Base-by-base conservation (phyloP, 2,329 filamentous ascomycete species). In the Akanthomyces uredinophilus region DNA sequence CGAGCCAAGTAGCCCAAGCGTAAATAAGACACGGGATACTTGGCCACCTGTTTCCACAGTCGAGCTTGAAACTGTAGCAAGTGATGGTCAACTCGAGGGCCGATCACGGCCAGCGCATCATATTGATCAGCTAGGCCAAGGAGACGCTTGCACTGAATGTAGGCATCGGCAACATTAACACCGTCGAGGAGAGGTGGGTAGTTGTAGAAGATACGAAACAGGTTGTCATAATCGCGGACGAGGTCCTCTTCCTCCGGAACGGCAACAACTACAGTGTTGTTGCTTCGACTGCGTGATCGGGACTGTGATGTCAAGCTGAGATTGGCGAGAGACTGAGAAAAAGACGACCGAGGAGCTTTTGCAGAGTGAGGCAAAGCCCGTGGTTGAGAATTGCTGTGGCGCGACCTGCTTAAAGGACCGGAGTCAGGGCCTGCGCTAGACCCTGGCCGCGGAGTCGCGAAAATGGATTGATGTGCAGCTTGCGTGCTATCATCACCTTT, bases 161-260 rank as follows among this genome's bases (percentile, higher is more conserved):
- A 97, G 27, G 93, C 92, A 64, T 92, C 89, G 60, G 92, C 92
- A 66, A 98, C 96, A 73, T 95, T 96, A 73, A 95, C 83, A 29
- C 85, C 84, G 75, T 96, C 93, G 37, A 98, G 83, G 0, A 86
- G 72, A 0, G 94, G 94, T 0, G 92, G 80, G 73, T 96, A 91
- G 74, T 97, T 96, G 81, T 98, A 98, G 79, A 97, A 96, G 65
- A 95, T 89, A 69, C 93, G 90, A 73, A 98, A 96, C 24, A 98
- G 83, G 73, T 97, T 97, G 73, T 96, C 92, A 75, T 98, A 97
- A 77, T 97, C 91, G 68, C 91, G 90, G 52, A 97, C 82, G 24
- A 92, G 83, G 66, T 96, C 91, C 69, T 91, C 80, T 60, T 91
- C 85, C 52, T 85, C 81, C 63, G 84, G 82, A 16, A 81, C 83